A percentile compares a stretch with the other conserved stretches of the same genome.
phyloP scores from a whole-genome alignment of 305 asterid species.

The Ajuga reptans region DNA sequence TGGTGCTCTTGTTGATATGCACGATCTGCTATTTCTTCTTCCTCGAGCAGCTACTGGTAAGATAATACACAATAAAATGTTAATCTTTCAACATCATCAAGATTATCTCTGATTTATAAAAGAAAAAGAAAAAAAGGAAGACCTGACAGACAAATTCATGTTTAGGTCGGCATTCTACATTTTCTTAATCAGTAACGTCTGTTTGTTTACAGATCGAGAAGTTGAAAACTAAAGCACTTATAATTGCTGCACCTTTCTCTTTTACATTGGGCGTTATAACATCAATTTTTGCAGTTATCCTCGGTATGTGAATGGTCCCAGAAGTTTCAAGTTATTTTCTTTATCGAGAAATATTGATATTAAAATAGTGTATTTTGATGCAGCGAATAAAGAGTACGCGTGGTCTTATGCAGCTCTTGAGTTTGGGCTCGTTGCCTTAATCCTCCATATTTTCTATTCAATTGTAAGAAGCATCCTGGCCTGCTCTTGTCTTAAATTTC shows the following conservation, averaged over 20 bases:
- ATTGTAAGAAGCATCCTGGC: constrained; percentile 37
- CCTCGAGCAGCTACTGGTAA: constrained; percentile 89
- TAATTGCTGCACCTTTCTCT: constrained; percentile 73
- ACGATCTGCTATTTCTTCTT: constrained; percentile 90
- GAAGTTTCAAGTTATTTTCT: not conserved
- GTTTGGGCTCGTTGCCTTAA: constrained; percentile 58
- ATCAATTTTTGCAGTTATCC: constrained; percentile 57
- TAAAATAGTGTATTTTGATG: constrained; percentile 23
- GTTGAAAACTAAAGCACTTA: constrained; percentile 55
- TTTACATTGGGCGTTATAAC: constrained; percentile 68
- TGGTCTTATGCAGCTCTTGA: constrained; percentile 87
- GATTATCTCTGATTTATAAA: not conserved
- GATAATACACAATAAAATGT: constrained; percentile 22
- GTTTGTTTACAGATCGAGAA: constrained; percentile 42
- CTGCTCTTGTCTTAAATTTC: not conserved
- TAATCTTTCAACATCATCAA: too few species aligned
- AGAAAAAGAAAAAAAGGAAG: not conserved
- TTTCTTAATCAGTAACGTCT: not conserved
- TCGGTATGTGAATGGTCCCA: constrained; percentile 36
- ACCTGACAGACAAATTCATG: not conserved
- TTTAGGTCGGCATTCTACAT: not conserved
- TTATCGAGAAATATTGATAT: not conserved
- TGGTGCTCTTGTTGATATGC: constrained; percentile 87
- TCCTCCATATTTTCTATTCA: constrained; percentile 54
- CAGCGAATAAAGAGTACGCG: constrained; percentile 66